Evolutionary conservation across 257 asterid genomes (phyloP), one percentile per base, ranked within the genome.

Genomic region (Plantago major): DNA sequence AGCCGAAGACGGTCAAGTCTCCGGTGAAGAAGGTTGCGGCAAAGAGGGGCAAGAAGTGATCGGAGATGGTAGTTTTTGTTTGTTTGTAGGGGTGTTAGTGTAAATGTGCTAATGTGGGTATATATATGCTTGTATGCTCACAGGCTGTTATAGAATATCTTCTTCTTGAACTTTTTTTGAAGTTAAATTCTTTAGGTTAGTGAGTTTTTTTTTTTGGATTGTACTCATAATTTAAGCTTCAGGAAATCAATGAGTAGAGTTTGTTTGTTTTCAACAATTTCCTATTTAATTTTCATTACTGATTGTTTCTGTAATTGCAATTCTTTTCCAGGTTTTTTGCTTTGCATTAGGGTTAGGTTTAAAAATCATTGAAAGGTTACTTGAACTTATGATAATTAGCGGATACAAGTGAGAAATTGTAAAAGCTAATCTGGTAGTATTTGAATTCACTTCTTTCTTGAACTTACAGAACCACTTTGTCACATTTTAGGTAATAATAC

Each of bases 11-110:
- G 0, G 71, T 56, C 64, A 76, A 76, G 40, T 69, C 47, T 15
- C 65, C 80, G n/a, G 70, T 69, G 46, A 79, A 62, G 75, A 85
- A 82, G 62, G 50, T 66, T 0, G 66, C 70, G 14, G 58, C 54
- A 15, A 74, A 67, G 67, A 75, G 73, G 63, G 87, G 86, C 17
- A 79, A 53, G 69, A 80, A 82, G 76, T 78, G 80, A 80, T 5
- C 9, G 53, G 70, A 14, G 37, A 19, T 13, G 67, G 33, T 48
- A 19, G 9, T 40, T 49, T 14, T 9, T 7, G 67, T 26, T 51
- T 63, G 66, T 45, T 45, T 53, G 68, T 84, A 79, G 79, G 85
- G 82, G 47, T 69, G 74, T 73, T 60, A 10, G 0, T 84, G 93
- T 84, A 79, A 66, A 81, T 77, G 53, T 17, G 16, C 8, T 10